Evolutionary conservation across 495 filamentous ascomycete species (phyloP), one percentile per base, ranked within the genome.

Genomic region (Daldinia grandis): DNA sequence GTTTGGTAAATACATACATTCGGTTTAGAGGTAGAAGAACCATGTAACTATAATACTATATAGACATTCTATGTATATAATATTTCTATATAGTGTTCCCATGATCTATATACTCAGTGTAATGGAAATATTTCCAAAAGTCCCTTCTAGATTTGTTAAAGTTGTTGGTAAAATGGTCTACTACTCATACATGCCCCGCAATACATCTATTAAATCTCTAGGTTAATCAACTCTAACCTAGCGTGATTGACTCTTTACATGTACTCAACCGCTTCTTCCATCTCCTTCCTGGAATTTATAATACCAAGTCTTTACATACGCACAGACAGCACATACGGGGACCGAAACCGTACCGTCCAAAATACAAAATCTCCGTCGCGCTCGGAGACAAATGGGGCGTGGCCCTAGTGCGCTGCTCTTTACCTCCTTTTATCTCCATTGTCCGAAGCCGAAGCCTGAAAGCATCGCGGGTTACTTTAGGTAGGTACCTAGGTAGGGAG

Each of bases 351-450:
- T 10, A 30, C 10, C 9, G 1, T 35, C 17, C 7, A 55, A 55
- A 55, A 9, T 10, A 15, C 17, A 21, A 24, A 17, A 30, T 24
- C 28, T 30, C 30, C 30, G 33, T 17, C 14, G 15, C 30, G 28
- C 2, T 4, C 28, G 53, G 30, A 56, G 19, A 56, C 28, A 19
- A 35, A 8, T 1, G 6, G 30, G 27, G 30, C 17, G n/a, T 21
- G 53, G 42, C 17, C 30, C 17, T 21, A 31, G 53, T 56, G 53
- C 53, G 28, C 30, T 30, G 27, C 53, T 25, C 4, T 17, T 9
- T 54, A 50, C 24, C 50, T 30, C 30, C 53, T 21, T 56, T 56
- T 56, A 56, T 56, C 53, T 56, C 53, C 53, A 35, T 35, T 9
- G 8, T 56, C 53, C 28, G 53, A 56, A 35, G 17, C n/a, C 53